Evolutionary conservation across 75 land plant species (phyloP).

Genomic region (Pinus tabuliformis): DNA sequence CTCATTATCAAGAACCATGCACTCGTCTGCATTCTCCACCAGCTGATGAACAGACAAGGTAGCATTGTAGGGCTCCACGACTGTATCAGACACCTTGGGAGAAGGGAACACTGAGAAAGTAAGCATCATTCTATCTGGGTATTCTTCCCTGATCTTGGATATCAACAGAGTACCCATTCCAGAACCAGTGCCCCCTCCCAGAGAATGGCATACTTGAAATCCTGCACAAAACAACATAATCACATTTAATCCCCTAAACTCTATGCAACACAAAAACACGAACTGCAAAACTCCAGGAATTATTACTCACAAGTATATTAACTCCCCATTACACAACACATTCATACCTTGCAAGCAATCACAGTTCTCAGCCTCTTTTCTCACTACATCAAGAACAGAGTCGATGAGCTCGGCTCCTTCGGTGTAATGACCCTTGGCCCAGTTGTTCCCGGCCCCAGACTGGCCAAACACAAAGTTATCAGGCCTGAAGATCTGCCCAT

Average conservation of each 20-base stretch:
- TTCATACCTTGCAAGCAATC: slow-evolving; percentile 15
- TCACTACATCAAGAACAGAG: slow-evolving; percentile 50
- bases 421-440: slow-evolving; percentile 54
- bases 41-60: slow-evolving; percentile 54
- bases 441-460: slow-evolving; percentile 52
- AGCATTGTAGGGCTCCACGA: slow-evolving; percentile 49
- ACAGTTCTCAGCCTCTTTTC: slow-evolving; percentile 46
- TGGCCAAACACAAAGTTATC: slow-evolving; percentile 52
- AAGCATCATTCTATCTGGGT: slow-evolving; percentile 52
- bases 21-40: slow-evolving; percentile 57
- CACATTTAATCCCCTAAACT: background rate
- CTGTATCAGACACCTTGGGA: slow-evolving; percentile 57
- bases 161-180: slow-evolving; percentile 67
- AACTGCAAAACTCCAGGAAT: no score
- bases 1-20: slow-evolving; percentile 44
- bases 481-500: slow-evolving; percentile 47
- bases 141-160: slow-evolving; percentile 59
- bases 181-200: slow-evolving; percentile 80
- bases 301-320: background rate
- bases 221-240: slow-evolving; percentile 19
- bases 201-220: slow-evolving; percentile 69
- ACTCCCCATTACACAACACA: background rate
- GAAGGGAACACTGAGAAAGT: slow-evolving; percentile 44
- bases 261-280: background rate
- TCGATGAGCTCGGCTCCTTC: slow-evolving; percentile 66